Percentiles rank a stretch among this genome's conserved stretches.
phyloP scores from a whole-genome alignment of 2,329 filamentous ascomycete species.

The Pseudogymnoascus sp. region DNA sequence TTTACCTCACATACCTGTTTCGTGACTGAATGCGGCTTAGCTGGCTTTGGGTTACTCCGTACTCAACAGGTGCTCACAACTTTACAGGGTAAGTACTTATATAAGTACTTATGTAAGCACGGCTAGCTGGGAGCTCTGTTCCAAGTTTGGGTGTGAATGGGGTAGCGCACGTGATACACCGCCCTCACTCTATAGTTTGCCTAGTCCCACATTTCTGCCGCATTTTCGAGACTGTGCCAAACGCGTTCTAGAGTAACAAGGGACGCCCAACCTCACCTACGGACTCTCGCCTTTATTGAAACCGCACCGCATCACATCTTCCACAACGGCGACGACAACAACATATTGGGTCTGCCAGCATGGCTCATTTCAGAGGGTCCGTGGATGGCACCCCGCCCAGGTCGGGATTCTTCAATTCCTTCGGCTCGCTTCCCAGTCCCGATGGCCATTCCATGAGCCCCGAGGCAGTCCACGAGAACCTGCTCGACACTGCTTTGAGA shows the following conservation, averaged over 20 bases:
- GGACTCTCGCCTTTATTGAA: not conserved
- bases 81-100: not conserved
- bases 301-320: not conserved
- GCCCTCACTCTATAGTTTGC: not conserved
- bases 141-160: slow-evolving; percentile 4
- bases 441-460: slow-evolving; percentile 2
- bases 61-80: not conserved
- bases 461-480: slow-evolving; percentile 33
- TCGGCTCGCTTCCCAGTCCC: not conserved
- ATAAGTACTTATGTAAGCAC: not conserved
- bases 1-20: slow-evolving; percentile 7
- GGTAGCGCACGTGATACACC: not conserved
- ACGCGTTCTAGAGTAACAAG: not conserved
- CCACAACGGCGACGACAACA: not conserved
- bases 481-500: slow-evolving; percentile 54
- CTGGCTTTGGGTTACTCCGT: not conserved
- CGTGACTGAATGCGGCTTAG: not conserved
- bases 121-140: not conserved
- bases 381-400: slow-evolving; percentile 2
- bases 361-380: not conserved
- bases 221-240: not conserved
- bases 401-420: slow-evolving; percentile 3
- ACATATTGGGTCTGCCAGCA: not conserved
- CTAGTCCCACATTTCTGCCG: slow-evolving; percentile 2
- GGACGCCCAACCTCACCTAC: not conserved